Evolutionary conservation across 2,329 filamentous ascomycete genomes (phyloP), one percentile per base, ranked within the genome.

Genomic region (Cladophialophora immunda): DNA sequence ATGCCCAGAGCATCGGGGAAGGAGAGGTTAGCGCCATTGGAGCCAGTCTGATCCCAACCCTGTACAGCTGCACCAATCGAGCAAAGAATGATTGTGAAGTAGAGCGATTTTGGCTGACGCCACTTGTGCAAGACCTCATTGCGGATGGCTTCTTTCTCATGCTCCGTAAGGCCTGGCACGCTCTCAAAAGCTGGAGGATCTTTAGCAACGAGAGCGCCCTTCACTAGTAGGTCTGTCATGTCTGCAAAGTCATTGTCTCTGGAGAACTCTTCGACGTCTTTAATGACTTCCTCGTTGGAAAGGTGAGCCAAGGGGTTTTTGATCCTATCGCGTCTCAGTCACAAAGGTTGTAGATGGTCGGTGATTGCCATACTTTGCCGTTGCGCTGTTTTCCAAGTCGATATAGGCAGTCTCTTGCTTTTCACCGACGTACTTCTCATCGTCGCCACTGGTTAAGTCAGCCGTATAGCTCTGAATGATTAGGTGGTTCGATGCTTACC

Each of bases 21-120:
- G 3, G 79, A 82, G 27, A 86, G 74, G 60, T 86, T 86, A 41
- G 84, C 84, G 4, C 83, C 84, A 67, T 85, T 85, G 25, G 80
- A 80, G n/a, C 82, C 83, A 11, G 83, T 84, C 72, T 85, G 83
- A 76, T 84, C 83, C 83, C 83, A 85, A 32, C 80, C 80, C 63
- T 69, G 84, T 0, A 85, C 81, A 8, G 83, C 82, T 58, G 83
- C 83, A 50, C 81, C 84, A 53, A 86, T 79, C 1, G 83, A 85
- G 71, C 82, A 84, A 15, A 85, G 77, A 47, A 83, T 79, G 68
- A 86, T 83, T 8, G 82, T 84, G 64, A 82, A 79, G 72, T 85
- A 85, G 7, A 86, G 76, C 15, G 79, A 68, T 54, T 67, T 70
- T 2, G 84, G 83, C 68, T 85, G 83, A 11, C 78, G 78, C 83